Conservation (phyloP, 1,139 yeast genomes). For the Blastobotrys niveus region DNA sequence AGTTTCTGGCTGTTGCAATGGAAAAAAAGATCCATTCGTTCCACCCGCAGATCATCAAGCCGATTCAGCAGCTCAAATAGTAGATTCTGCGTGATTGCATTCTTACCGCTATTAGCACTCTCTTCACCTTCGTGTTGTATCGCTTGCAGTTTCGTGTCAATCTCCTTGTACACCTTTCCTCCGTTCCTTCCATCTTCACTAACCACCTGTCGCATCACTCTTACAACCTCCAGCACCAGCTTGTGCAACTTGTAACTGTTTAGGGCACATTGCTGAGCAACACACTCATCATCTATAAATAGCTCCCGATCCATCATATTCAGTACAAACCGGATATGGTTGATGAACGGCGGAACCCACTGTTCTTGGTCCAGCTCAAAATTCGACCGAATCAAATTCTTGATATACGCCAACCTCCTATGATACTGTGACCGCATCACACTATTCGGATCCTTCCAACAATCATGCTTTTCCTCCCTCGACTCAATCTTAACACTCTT, state of each 20-base stretch:
- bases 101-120: background rate
- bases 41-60: slow-evolving; percentile 22
- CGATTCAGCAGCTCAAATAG: slow-evolving; percentile 6
- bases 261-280: slow-evolving; percentile 24
- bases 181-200: background rate
- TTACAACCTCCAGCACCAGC: slow-evolving; percentile 7
- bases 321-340: slow-evolving; percentile 18
- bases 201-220: slow-evolving; percentile 7
- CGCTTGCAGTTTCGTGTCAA: background rate
- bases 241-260: slow-evolving; percentile 19
- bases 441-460: slow-evolving; percentile 9
- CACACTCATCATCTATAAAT: slow-evolving; percentile 24
- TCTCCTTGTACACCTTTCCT: background rate
- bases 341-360: slow-evolving; percentile 26
- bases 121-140: background rate
- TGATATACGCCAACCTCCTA: slow-evolving; percentile 13
- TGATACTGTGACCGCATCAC: slow-evolving; percentile 15
- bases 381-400: slow-evolving; percentile 15
- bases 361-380: slow-evolving; percentile 19
- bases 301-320: slow-evolving; percentile 15
- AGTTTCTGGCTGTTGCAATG: slow-evolving; percentile 9
- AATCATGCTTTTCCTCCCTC: slow-evolving; percentile 18
- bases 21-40: slow-evolving; percentile 14
- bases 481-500: slow-evolving; percentile 17
- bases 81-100: background rate